Conservation (phyloP, 768 basidiomycete genomes). For the Xerocomus potaroensis region DNA sequence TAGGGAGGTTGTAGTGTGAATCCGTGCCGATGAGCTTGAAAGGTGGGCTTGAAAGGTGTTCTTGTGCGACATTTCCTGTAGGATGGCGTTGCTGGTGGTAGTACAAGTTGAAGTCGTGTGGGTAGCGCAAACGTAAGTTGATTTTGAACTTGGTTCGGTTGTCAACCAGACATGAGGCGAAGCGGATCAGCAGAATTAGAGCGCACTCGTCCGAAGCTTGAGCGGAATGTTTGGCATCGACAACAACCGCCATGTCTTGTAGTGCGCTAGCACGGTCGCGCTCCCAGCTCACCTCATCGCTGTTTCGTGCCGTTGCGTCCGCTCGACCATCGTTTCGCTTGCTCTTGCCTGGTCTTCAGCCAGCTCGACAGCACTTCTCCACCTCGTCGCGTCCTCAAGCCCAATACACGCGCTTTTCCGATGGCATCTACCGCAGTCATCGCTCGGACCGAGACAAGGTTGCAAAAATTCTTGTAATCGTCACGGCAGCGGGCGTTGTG, state of each 20-base stretch:
- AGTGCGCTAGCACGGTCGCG: slow-evolving; percentile 5
- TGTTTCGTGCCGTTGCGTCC: not conserved
- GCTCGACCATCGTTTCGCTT: not conserved
- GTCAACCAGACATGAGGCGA: slow-evolving; percentile 10
- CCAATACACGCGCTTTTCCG: slow-evolving; percentile 29
- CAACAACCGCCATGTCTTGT: not conserved
- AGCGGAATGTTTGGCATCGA: slow-evolving; percentile 11
- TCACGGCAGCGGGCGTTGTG: slow-evolving; percentile 19
- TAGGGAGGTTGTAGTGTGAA: slow-evolving; percentile 14
- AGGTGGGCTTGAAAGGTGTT: slow-evolving; percentile 4
- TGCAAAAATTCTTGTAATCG: slow-evolving; percentile 14
- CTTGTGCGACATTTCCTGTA: slow-evolving; percentile 15
- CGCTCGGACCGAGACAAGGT: slow-evolving; percentile 9
- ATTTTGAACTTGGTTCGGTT: slow-evolving; percentile 18
- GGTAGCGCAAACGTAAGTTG: slow-evolving; percentile 32
- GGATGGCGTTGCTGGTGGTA: slow-evolving; percentile 7
- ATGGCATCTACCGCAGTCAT: slow-evolving; percentile 4
- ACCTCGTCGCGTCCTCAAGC: slow-evolving; percentile 14
- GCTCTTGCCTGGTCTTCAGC: not conserved
- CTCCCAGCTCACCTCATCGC: not conserved
- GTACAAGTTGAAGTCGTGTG: slow-evolving; percentile 23
- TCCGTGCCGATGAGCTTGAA: too few species aligned
- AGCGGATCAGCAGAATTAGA: not conserved
- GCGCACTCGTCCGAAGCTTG: too few species aligned
- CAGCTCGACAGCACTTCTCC: slow-evolving; percentile 16